These are phyloP conservation scores for Xylariales sp. DNA, from an alignment of 2,329 filamentous ascomycete genomes.

Conservation along the genomic window DNA sequence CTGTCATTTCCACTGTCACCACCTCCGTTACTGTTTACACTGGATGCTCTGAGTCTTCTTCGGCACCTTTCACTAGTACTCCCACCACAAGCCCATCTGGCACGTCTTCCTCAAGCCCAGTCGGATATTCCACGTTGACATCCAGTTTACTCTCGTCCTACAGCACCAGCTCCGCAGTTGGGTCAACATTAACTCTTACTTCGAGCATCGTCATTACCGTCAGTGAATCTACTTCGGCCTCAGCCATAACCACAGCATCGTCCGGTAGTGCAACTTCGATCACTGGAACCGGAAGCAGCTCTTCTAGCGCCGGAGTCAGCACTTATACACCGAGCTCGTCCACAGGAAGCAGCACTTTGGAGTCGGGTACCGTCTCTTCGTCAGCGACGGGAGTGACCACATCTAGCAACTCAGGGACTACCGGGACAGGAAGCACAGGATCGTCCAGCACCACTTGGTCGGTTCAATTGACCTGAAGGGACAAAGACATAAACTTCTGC, in stretches of 20 bases:
- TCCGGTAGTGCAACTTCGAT: not conserved
- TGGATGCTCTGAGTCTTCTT: conserved; percentile 17
- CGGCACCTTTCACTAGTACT: not conserved
- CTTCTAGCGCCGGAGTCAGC: not conserved
- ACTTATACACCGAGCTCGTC: not conserved
- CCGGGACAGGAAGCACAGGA: not conserved
- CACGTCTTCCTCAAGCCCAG: not conserved
- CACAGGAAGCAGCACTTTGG: too few relatives aligned
- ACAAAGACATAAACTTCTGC: not conserved
- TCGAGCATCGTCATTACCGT: conserved; percentile 1
- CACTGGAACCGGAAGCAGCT: not conserved
- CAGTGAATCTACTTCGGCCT: not conserved
- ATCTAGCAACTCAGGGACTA: not conserved
- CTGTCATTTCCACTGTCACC: conserved; percentile 13
- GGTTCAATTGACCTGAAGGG: not conserved
- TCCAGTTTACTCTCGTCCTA: not conserved
- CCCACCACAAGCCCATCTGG: not conserved
- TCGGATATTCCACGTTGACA: not conserved
- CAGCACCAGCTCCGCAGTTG: not conserved
- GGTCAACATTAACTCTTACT: not conserved
- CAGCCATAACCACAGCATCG: not conserved
- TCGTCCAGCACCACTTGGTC: not conserved
- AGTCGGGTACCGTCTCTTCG: not conserved
- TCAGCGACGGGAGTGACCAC: not conserved
- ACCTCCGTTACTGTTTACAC: conserved; percentile 20